Evolutionary conservation across 208 protist species (phyloP).

Genomic region (Tritrichomonas foetus): DNA sequence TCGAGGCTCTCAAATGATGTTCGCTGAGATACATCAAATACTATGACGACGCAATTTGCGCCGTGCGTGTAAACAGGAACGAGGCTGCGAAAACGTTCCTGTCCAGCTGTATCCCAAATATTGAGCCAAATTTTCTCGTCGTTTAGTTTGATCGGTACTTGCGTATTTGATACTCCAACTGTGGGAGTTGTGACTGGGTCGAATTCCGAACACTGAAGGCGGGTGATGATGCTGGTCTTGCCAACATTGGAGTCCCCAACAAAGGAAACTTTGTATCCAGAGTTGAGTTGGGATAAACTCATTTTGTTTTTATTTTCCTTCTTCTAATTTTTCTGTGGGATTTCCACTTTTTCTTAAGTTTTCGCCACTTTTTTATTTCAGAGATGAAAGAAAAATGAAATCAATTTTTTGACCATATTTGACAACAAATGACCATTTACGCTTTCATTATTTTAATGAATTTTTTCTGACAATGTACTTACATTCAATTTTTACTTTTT

Average conservation of each 20-base stretch:
- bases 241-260: not conserved
- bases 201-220: not conserved
- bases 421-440: no score
- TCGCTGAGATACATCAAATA: not conserved
- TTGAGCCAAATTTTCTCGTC: not conserved
- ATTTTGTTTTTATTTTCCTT: no score
- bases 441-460: no score
- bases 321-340: no score
- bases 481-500: no score
- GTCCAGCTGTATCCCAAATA: slow-evolving; percentile 34
- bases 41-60: not conserved
- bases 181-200: not conserved
- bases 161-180: not conserved
- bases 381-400: no score
- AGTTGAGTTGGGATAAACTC: no score
- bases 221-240: not conserved
- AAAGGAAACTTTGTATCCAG: not conserved
- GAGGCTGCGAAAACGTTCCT: not conserved
- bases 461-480: no score
- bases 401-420: no score
- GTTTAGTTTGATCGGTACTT: not conserved
- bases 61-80: not conserved
- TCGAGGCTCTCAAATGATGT: not conserved
- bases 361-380: no score
- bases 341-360: no score